These are phyloP conservation scores for Aspergillus tamarii DNA, from an alignment of 2,329 filamentous ascomycete species.

Conservation along the genomic window DNA sequence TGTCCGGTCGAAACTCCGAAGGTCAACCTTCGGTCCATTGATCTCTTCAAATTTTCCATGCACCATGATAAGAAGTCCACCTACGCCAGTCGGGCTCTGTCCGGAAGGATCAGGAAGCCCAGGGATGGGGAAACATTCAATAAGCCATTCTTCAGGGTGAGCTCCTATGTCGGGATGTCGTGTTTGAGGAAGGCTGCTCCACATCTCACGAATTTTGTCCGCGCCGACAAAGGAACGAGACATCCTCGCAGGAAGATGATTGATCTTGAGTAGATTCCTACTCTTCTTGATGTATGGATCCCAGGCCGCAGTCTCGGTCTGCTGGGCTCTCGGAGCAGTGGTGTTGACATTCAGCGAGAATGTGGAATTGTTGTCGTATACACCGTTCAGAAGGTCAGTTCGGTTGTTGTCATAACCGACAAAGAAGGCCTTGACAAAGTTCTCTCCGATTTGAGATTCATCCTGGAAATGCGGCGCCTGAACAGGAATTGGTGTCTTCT, in stretches of 20 bases:
- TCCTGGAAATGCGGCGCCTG: constrained; percentile 72
- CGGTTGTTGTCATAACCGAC: constrained; percentile 73
- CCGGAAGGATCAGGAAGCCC: constrained; percentile 71
- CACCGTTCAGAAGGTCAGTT: constrained; percentile 61
- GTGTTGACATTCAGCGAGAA: constrained; percentile 78
- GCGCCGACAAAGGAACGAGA: constrained; percentile 68
- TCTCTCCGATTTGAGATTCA: constrained; percentile 72
- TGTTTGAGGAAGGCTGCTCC: constrained; percentile 72
- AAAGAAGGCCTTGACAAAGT: constrained; percentile 76
- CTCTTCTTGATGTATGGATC: constrained; percentile 75
- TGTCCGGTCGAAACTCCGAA: constrained; percentile 78
- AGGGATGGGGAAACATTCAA: constrained; percentile 77
- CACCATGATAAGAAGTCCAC: constrained; percentile 76
- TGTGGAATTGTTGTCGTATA: constrained; percentile 75
- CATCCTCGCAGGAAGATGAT: constrained; percentile 61
- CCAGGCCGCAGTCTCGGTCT: constrained; percentile 61
- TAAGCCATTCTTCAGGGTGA: constrained; percentile 73
- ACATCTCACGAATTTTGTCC: constrained; percentile 67
- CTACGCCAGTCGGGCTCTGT: constrained; percentile 67
- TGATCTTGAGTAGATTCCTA: constrained; percentile 75
- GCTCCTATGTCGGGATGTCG: constrained; percentile 72
- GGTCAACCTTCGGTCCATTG: constrained; percentile 60
- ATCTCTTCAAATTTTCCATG: constrained; percentile 84
- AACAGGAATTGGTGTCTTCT: constrained; percentile 64
- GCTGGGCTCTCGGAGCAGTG: constrained; percentile 54